Base-by-base conservation (phyloP, 2,329 filamentous ascomycete genomes). In the Alternaria consortialis region DNA sequence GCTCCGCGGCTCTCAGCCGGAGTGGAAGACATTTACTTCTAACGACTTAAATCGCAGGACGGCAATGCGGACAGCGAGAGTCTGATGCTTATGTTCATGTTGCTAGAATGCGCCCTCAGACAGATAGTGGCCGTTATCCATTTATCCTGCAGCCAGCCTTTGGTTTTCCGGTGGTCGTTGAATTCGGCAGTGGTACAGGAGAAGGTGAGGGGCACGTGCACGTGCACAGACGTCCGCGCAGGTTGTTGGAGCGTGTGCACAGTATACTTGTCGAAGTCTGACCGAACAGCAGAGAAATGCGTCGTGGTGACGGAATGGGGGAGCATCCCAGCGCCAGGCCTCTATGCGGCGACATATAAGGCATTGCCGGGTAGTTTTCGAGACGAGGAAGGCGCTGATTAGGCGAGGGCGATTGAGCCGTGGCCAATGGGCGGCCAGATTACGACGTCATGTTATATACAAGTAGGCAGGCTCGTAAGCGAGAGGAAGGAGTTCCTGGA, bases 361-460 rank as follows among this genome's bases (percentile, higher is more conserved):
- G 20, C 15, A 12, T 4, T 17, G 12, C 25, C 20, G 39, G 15
- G 34, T 15, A 13, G 9, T 52, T 52, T 42, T 47, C 31, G 53
- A 6, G 32, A 44, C 34, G 47, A 51, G 53, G 25, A 36, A 17
- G 27, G 27, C 25, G 29, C 7, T 43, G 20, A 20, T 20, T 20
- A 20, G 20, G 20, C 20, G 20, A 20, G 20, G 40, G 17, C 9
- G 1, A 27, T 20, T 27, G 3, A 5, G 25, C 39, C 53, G 46
- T 23, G 51, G 34, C 47, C 47, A 57, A 57, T 46, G n/a, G 13
- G 20, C 27, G 15, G 31, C n/a, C 1, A 17, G 17, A 13, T 15
- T 9, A 20, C 32, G 23, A 60, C 46, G 57, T 56, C 57, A 56
- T 46, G 52, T 11, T 37, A 32, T 27, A 32, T 50, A 50, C 46